phyloP scores from a whole-genome alignment of 176 grass and related monocot genomes.

The Carex myosuroides region DNA sequence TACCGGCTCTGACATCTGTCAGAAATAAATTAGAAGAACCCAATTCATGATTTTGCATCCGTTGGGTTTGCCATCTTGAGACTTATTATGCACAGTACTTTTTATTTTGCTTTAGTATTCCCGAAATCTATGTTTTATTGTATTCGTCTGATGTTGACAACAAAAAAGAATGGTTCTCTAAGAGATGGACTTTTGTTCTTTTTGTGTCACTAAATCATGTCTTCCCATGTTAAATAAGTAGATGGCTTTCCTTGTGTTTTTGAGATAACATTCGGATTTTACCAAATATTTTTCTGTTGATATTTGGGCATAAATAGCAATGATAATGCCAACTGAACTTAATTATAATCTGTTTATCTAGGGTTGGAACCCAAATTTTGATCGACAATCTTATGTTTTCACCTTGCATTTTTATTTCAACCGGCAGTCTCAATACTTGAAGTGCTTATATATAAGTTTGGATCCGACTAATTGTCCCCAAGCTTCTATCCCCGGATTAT shows the following conservation, averaged over 20 bases:
- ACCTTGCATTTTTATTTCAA: not conserved
- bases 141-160: conserved; percentile 14
- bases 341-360: not conserved
- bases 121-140: conserved; percentile 4
- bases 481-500: no score
- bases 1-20: conserved; percentile 18
- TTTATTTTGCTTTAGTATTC: conserved; percentile 12
- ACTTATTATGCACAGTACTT: conserved; percentile 33
- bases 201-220: not conserved
- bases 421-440: not conserved
- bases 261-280: not conserved
- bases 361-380: no score
- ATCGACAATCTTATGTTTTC: not conserved
- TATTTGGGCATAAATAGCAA: not conserved
- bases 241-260: not conserved
- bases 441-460: not conserved
- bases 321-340: not conserved
- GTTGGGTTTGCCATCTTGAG: conserved; percentile 28
- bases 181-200: conserved; percentile 8
- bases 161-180: not conserved
- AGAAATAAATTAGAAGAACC: conserved; percentile 61
- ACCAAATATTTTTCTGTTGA: not conserved
- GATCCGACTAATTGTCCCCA: no score
- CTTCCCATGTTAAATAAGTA: conserved; percentile 7
- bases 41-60: conserved; percentile 39